Evolutionary conservation across 352 stramenopile species (phyloP).

Genomic region (Phytophthora tentaculata): DNA sequence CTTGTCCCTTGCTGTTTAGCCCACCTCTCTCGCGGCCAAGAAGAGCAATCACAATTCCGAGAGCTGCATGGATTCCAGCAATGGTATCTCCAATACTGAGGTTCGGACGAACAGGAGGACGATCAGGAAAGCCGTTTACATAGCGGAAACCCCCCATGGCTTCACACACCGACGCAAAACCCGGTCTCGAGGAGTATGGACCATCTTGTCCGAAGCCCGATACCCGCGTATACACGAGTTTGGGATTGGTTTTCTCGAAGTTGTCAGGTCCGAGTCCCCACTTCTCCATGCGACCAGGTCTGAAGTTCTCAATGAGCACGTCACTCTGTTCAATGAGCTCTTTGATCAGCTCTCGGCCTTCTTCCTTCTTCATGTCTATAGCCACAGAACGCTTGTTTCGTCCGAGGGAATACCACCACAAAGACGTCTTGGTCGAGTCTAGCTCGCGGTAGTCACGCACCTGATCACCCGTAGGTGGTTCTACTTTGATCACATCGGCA

Average conservation of each 20-base stretch:
- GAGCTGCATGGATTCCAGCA: slow-evolving; percentile 79
- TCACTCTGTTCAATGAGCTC: slow-evolving; percentile 81
- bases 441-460: slow-evolving; percentile 82
- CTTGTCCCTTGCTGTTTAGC: slow-evolving; percentile 54
- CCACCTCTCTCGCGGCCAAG: slow-evolving; percentile 67
- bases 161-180: slow-evolving; percentile 89
- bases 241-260: slow-evolving; percentile 79
- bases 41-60: slow-evolving; percentile 84
- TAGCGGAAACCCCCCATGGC: slow-evolving; percentile 89
- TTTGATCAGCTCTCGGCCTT: slow-evolving; percentile 67
- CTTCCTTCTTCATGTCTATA: slow-evolving; percentile 80
- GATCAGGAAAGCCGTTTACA: slow-evolving; percentile 87
- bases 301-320: slow-evolving; percentile 91
- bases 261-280: slow-evolving; percentile 81
- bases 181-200: slow-evolving; percentile 77
- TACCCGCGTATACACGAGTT: slow-evolving; percentile 85
- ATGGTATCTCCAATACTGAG: slow-evolving; percentile 87
- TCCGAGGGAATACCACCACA: slow-evolving; percentile 91
- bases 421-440: slow-evolving; percentile 74
- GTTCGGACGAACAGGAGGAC: slow-evolving; percentile 80
- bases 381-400: slow-evolving; percentile 89
- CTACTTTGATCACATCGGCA: slow-evolving; percentile 92
- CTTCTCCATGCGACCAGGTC: slow-evolving; percentile 87
- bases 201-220: slow-evolving; percentile 87
- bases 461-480: slow-evolving; percentile 85